phyloP scores from a whole-genome alignment of 2,329 filamentous ascomycete species.

The Hysterium pulicare region DNA sequence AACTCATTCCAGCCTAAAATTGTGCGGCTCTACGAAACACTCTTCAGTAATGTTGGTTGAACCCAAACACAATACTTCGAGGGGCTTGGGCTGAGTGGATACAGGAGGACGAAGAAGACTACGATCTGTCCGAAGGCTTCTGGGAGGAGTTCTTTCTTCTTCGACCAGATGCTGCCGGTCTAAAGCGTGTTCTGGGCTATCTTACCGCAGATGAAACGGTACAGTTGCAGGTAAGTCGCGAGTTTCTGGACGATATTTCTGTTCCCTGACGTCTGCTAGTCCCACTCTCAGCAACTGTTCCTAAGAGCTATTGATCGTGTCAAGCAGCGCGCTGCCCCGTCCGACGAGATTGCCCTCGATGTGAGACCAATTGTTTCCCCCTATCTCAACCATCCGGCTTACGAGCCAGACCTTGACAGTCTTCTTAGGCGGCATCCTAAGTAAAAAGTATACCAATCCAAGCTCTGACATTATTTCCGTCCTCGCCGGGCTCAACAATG shows the following conservation, averaged over 20 bases:
- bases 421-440: conserved; percentile 77
- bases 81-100: conserved; percentile 16
- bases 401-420: conserved; percentile 75
- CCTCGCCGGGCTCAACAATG: conserved; percentile 81
- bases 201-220: conserved; percentile 73
- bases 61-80: conserved; percentile 1
- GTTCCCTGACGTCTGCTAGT: conserved; percentile 32
- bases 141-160: conserved; percentile 96
- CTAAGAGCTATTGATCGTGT: conserved; percentile 66
- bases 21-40: conserved; percentile 77
- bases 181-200: conserved; percentile 67
- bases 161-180: conserved; percentile 67
- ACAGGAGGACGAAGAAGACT: conserved; percentile 55
- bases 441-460: conserved; percentile 90
- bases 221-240: conserved; percentile 59
- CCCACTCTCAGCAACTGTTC: conserved; percentile 76
- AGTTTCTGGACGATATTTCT: conserved; percentile 2
- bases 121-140: conserved; percentile 80
- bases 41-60: conserved; percentile 63
- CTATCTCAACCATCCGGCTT: conserved; percentile 36
- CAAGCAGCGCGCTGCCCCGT: conserved; percentile 57
- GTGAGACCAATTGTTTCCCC: conserved; percentile 50
- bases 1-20: conserved; percentile 94
- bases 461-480: conserved; percentile 93
- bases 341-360: conserved; percentile 79